Evolutionary conservation across 2,329 filamentous ascomycete genomes (phyloP), one percentile per base, ranked within the genome.

Genomic region (Capronia americana): DNA sequence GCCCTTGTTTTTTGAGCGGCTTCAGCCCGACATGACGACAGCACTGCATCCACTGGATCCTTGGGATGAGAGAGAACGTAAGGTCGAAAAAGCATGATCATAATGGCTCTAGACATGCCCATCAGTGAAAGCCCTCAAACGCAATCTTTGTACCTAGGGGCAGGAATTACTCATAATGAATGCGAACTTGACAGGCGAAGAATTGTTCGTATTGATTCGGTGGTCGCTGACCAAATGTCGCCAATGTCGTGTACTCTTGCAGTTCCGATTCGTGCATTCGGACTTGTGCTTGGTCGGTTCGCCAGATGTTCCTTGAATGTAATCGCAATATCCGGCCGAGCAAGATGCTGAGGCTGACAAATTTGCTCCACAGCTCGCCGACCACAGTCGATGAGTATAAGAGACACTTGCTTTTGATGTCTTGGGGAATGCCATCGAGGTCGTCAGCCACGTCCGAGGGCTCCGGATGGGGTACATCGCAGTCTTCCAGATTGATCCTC

Each of bases 231-330:
- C 41, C 41, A n/a, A 46, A 5, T n/a, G 41, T 46, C 41, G 41
- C 41, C 8, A 46, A 10, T 46, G 41, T n/a, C 7, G 14, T n/a
- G 14, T 46, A n/a, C 3, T 46, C 14, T 46, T 46, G 41, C 20
- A 46, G 41, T 17, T 46, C 20, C 14, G 41, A 5, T n/a, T 46
- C 41, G 7, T 17, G 7, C 7, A 5, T 10, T 14, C 7, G 14
- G 4, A 46, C 4, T 46, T 46, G 4, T 46, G 4, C 41, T n/a
- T 5, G 12, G 41, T 46, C 41, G 7, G 41, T 10, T 20, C 41
- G 41, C 41, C 41, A n/a, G 6, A 46, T n/a, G n/a, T 46, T 46
- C 41, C n/a, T 46, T 10, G 41, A 46, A 46, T 46, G 41, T 46
- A 20, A n/a, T 10, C 14, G 3, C 20, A 46, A 20, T 5, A 46